Evolutionary conservation across 129 eudicot species (phyloP).

Genomic region (Smallanthus sonchifolius): DNA sequence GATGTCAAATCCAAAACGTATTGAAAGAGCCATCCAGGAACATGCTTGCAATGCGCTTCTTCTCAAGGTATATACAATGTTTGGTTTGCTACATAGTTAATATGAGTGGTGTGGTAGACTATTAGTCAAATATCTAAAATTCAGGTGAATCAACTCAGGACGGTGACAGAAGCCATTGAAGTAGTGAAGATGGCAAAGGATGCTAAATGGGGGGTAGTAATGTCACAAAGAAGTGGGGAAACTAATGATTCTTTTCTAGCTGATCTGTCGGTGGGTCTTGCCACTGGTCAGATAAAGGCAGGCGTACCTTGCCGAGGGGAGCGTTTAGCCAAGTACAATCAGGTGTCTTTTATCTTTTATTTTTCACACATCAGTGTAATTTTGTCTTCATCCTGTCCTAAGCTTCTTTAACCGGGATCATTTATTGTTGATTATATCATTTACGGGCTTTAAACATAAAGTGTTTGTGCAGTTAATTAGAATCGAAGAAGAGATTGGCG

Average conservation of each 20-base stretch:
- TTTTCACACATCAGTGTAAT: neutral
- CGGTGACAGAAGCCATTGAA: slow-evolving; percentile 91
- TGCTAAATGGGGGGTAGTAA: slow-evolving; percentile 89
- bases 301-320: slow-evolving; percentile 99
- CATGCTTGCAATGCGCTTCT: slow-evolving; percentile 82
- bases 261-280: slow-evolving; percentile 88
- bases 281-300: slow-evolving; percentile 85
- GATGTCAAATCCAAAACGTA: slow-evolving; percentile 90
- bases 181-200: slow-evolving; percentile 93
- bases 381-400: neutral
- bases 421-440: neutral
- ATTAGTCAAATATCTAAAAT: neutral
- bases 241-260: slow-evolving; percentile 91
- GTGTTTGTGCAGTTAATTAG: slow-evolving; percentile 66
- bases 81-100: neutral
- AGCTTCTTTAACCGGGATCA: neutral
- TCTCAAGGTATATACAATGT: slow-evolving; percentile 61
- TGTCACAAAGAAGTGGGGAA: slow-evolving; percentile 96
- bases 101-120: too few relatives aligned
- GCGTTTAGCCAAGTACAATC: slow-evolving; percentile 91
- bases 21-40: slow-evolving; percentile 81
- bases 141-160: slow-evolving; percentile 87
- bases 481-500: slow-evolving; percentile 97
- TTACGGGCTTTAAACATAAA: neutral
- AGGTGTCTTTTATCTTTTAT: slow-evolving; percentile 37